Evolutionary conservation across 495 filamentous ascomycete genomes (phyloP), one percentile per base, ranked within the genome.

Genomic region (Podospora bellae-mahoneyi): DNA sequence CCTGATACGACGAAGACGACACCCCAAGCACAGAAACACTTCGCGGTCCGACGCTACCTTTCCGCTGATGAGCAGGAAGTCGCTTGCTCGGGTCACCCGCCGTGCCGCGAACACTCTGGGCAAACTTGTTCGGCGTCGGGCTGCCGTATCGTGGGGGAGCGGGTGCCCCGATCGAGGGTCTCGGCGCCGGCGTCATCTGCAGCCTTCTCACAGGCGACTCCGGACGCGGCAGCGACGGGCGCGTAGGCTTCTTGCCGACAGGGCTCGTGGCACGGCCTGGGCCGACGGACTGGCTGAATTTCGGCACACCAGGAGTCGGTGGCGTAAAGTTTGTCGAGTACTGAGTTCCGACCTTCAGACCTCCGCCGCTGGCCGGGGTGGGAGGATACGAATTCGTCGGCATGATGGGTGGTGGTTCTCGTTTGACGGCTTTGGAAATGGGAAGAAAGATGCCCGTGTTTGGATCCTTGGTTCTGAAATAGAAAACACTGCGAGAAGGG

Each of bases 371-470:
- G 1, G 87, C 87, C 10, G 93, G 92, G 10, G 89, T 92, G 32
- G 84, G 80, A 16, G 89, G 86, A 72, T 84, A 86, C n/a, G 86
- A 84, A 65, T 81, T 70, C 16, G 65, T 78, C 23, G 86, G 86
- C 66, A 82, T 84, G 65, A 81, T 83, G 57, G 82, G 87, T 69
- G 82, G 87, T 69, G 86, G 89, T 66, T 84, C 80, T 57, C 88
- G 87, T 74, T 91, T 94, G 70, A 86, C 84, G 57, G 90, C 90
- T 76, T 94, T 94, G 78, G 90, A 90, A 64, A 96, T 85, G 13
- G 95, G 96, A 5, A 99, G 86, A 75, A 99, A 99, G 73, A 99
- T 98, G 34, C 95, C 95, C 6, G 94, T 87, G 32, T 92, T 92
- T 15, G 90, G 85, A 48, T 87, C 79, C 2, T 87, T 85, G 7